Percentiles rank a stretch among this genome's conserved stretches.
Conservation (phyloP, 257 asterid genomes). For the Rauvolfia tetraphylla region DNA sequence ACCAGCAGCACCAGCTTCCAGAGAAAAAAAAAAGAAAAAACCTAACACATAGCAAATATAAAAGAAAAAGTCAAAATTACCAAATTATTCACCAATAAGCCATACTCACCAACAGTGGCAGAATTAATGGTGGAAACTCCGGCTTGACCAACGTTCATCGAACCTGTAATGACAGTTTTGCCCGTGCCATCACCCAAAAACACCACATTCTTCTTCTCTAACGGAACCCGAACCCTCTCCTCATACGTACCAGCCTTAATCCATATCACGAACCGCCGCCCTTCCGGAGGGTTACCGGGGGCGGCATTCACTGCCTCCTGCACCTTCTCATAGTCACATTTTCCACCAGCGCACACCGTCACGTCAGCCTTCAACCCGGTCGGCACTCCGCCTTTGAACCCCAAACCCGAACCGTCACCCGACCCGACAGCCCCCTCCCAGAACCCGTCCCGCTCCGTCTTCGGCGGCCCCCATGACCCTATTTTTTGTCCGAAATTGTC, state of each 20-base stretch:
- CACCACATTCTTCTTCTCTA: slow-evolving; percentile 31
- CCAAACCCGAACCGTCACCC: slow-evolving; percentile 4
- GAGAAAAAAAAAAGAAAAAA: not conserved
- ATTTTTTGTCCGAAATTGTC: slow-evolving; percentile 30
- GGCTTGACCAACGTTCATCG: slow-evolving; percentile 33
- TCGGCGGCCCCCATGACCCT: slow-evolving; percentile 29
- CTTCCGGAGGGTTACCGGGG: slow-evolving; percentile 20
- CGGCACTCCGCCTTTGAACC: slow-evolving; percentile 28
- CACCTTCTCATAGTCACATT: slow-evolving; percentile 27
- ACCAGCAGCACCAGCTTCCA: too few relatives aligned
- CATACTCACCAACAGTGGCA: slow-evolving; percentile 37
- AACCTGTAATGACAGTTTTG: slow-evolving; percentile 45
- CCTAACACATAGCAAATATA: too few relatives aligned
- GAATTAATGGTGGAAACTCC: slow-evolving; percentile 36
- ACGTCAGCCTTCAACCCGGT: slow-evolving; percentile 26
- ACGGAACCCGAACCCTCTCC: slow-evolving; percentile 30
- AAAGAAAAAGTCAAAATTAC: too few relatives aligned
- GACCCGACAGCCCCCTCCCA: slow-evolving; percentile 31
- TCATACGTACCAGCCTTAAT: slow-evolving; percentile 30
- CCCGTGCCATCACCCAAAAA: slow-evolving; percentile 55
- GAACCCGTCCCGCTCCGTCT: slow-evolving; percentile 41
- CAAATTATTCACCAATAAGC: not conserved
- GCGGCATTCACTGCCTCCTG: slow-evolving; percentile 48
- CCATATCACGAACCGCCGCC: slow-evolving; percentile 26
- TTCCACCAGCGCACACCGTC: slow-evolving; percentile 35